Evolutionary conservation across 805 yeast genomes (phyloP).

Genomic region (Nakazawaea wickerhamii): DNA sequence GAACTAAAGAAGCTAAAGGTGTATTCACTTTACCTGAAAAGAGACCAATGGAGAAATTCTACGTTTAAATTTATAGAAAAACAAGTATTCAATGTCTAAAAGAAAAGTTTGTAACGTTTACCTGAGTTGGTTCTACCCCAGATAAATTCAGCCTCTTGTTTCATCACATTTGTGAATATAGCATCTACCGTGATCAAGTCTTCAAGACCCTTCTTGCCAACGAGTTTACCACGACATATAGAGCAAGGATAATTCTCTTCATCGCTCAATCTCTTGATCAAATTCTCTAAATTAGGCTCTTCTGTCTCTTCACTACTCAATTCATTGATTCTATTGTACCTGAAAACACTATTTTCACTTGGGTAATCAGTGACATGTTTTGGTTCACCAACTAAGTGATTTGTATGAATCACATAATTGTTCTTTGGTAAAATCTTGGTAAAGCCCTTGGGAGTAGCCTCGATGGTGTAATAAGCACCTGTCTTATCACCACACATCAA

Average conservation of each 20-base stretch:
- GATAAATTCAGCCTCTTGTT: slow-evolving; percentile 11
- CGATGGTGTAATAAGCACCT: slow-evolving; percentile 17
- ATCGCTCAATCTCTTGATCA: slow-evolving; percentile 20
- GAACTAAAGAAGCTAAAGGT: slow-evolving; percentile 26
- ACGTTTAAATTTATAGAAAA: neutral
- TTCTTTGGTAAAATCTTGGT: slow-evolving; percentile 15
- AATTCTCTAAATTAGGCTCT: slow-evolving; percentile 16
- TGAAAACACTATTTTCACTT: slow-evolving; percentile 16
- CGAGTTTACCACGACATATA: slow-evolving; percentile 17
- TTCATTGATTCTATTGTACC: slow-evolving; percentile 17
- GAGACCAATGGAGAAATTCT: slow-evolving; percentile 21
- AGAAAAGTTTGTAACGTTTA: slow-evolving; percentile 12
- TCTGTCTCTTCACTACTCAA: slow-evolving; percentile 10
- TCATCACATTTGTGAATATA: slow-evolving; percentile 11
- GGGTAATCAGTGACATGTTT: slow-evolving; percentile 14
- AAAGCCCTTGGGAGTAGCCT: slow-evolving; percentile 19
- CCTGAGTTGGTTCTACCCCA: slow-evolving; percentile 12
- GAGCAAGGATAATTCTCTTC: slow-evolving; percentile 16
- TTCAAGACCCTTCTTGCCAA: slow-evolving; percentile 17
- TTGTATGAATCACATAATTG: slow-evolving; percentile 21
- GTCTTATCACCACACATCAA: slow-evolving; percentile 22
- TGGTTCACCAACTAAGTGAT: slow-evolving; percentile 16
- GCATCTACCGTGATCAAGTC: slow-evolving; percentile 13
- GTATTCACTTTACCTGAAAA: slow-evolving; percentile 24
- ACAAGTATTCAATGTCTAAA: neutral